Base-by-base conservation (phyloP, 176 grass and related monocot species). In the Sorghum bicolor region DNA sequence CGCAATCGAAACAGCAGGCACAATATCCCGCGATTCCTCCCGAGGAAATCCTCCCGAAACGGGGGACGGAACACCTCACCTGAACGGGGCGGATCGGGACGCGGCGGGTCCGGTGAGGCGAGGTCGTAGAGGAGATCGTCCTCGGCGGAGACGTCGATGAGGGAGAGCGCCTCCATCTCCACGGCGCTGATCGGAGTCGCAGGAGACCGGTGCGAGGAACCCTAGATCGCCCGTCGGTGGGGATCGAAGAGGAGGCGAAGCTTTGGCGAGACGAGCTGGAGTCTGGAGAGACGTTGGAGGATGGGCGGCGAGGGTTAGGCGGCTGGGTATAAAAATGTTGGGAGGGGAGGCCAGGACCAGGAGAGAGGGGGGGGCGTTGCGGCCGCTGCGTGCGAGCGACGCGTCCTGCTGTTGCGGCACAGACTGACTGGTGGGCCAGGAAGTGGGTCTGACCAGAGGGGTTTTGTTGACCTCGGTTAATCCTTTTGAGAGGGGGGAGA, bases 121-220 rank as follows among this genome's bases (percentile, higher is more conserved):
- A 89, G 72, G 80, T 82, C 80, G 58, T 92, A 36, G 43, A 97
- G 86, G 79, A 92, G 65, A 31, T 94, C 94, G 62, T 94, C 92
- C 86, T 92, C 94, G 32, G 16, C 38, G 36, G 94, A 44, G 29
- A 94, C 76, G 62, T 97, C 92, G 79, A 97, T 94, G 37, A 94
- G 89, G 7, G 82, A 84, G 1, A 97, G 94, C 60, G 12, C 32
- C 80, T 94, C 94, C 94, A 97, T 94, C 34, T 60, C 2, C 29
- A 9, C 37, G 4, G 40, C 17, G 37, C 8, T 10, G 28, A 13
- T 10, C 38, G 17, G 26, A 0, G 9, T 1, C 34, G 10, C 10
- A 15, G 78, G 74, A 17, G 30, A 10, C 20, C 17, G 34, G 12
- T 11, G 32, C 45, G 5, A 4, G 10, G 39, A 88, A 86, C 75